Conservation (phyloP, 2,329 filamentous ascomycete genomes). For the Ambrosiella cleistominuta region DNA sequence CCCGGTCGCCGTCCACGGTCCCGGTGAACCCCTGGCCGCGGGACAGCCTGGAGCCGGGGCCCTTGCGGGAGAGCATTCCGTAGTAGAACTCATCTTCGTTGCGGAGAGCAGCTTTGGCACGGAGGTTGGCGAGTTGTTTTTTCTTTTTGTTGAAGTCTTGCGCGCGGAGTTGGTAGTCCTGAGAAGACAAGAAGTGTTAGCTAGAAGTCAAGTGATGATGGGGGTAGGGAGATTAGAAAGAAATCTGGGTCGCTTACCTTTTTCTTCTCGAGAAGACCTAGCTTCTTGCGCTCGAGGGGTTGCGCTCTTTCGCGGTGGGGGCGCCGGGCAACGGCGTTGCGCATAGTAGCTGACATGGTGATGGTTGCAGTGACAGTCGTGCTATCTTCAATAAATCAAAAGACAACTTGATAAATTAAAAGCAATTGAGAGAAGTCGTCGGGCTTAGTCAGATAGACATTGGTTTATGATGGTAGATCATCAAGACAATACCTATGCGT, state of each 20-base stretch:
- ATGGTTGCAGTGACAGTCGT: not conserved
- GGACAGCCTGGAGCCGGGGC: conserved; percentile 32
- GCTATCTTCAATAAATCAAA: not conserved
- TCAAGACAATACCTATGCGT: not conserved
- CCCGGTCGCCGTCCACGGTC: conserved; percentile 38
- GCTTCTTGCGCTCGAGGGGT: conserved; percentile 63
- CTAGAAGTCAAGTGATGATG: not conserved
- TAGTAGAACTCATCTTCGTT: conserved; percentile 62
- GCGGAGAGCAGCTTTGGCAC: conserved; percentile 43
- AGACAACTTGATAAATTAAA: not conserved
- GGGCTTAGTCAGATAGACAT: not conserved
- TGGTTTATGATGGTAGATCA: not conserved
- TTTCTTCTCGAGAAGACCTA: conserved; percentile 89
- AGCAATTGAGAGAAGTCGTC: not conserved
- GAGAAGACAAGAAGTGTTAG: not conserved
- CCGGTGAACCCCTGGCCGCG: conserved; percentile 36
- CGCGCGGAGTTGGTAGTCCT: conserved; percentile 49
- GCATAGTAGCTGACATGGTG: conserved; percentile 36
- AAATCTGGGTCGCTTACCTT: conserved; percentile 35
- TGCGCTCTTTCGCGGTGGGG: conserved; percentile 84
- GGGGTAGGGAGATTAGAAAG: conserved; percentile 1
- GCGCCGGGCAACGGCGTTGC: conserved; percentile 56
- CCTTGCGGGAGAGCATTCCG: conserved; percentile 47
- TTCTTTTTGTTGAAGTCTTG: conserved; percentile 52
- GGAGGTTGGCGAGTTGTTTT: conserved; percentile 37